Conservation (phyloP, 2,329 filamentous ascomycete species). For the Boeremia exigua region DNA sequence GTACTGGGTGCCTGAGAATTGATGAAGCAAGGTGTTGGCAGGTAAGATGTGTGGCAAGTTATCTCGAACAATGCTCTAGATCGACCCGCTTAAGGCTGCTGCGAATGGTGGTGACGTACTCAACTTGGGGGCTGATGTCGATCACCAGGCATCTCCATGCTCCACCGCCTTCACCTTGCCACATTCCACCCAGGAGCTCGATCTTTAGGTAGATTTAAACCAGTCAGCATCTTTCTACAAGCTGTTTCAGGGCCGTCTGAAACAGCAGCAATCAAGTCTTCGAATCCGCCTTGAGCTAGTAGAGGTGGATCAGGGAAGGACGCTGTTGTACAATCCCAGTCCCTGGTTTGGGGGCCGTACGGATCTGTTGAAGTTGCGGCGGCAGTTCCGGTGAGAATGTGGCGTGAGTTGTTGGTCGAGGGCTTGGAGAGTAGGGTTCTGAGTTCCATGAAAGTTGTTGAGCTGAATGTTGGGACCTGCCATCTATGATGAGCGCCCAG, state of each 20-base stretch:
- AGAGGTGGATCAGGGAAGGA: not conserved
- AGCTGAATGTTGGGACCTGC: not conserved
- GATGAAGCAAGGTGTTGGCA: not conserved
- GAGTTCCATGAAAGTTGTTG: not conserved
- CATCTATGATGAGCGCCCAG: not conserved
- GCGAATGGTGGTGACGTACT: not conserved
- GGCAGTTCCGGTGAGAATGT: not conserved
- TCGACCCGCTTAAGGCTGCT: not conserved
- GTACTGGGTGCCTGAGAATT: not conserved
- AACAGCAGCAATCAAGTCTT: not conserved
- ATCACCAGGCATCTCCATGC: constrained; percentile 11
- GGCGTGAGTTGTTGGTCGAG: not conserved
- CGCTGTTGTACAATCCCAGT: not conserved
- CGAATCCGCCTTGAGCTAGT: constrained; percentile 1
- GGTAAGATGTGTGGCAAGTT: not conserved
- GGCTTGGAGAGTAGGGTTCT: not conserved
- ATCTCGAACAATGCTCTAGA: not conserved
- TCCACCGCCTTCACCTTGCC: not conserved
- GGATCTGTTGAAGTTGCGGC: not conserved
- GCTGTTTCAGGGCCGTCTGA: not conserved
- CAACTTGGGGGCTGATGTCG: not conserved
- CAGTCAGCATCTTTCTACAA: not conserved
- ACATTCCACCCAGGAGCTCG: not conserved
- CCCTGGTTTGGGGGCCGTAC: not conserved
- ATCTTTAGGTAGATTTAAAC: not conserved